phyloP scores from a whole-genome alignment of 2,329 filamentous ascomycete species.

The Ramularia endophylla region DNA sequence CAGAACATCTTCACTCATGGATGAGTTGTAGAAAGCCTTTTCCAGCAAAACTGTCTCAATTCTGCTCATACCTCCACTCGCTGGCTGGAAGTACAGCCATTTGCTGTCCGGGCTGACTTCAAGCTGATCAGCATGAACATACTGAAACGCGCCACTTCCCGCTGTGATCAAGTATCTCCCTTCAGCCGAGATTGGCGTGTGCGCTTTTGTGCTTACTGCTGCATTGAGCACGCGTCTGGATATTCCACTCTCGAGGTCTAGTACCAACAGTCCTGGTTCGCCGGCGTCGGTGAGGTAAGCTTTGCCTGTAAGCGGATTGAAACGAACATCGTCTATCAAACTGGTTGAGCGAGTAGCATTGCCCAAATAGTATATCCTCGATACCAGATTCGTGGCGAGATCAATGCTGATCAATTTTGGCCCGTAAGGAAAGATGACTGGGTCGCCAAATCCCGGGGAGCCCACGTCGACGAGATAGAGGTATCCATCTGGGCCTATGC shows the following conservation, averaged over 20 bases:
- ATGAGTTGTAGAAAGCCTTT: constrained; percentile 30
- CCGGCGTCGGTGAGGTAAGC: no score
- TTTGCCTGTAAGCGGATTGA: no score
- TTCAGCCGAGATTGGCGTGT: no score
- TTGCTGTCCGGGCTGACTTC: no score
- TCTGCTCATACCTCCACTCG: constrained; percentile 31
- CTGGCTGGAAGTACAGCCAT: constrained; percentile 36
- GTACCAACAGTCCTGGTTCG: no score
- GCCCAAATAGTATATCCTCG: constrained; percentile 31
- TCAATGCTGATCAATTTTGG: constrained; percentile 34
- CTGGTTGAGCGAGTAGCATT: constrained; percentile 28
- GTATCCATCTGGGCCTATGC: constrained; percentile 31
- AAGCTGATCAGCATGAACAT: no score
- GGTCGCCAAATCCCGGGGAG: constrained; percentile 22
- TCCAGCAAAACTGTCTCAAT: constrained; percentile 33
- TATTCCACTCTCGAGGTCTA: no score
- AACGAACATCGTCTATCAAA: no score
- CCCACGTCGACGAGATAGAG: constrained; percentile 32
- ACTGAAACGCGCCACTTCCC: no score
- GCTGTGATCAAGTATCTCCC: no score
- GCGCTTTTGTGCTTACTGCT: no score
- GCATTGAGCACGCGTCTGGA: no score
- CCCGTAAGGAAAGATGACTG: constrained; percentile 25
- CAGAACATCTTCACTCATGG: constrained; percentile 23
- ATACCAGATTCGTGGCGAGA: constrained; percentile 30